Evolutionary conservation across 306 rosid species (phyloP), one percentile per base, ranked within the genome.

Genomic region (Senna siamea): DNA sequence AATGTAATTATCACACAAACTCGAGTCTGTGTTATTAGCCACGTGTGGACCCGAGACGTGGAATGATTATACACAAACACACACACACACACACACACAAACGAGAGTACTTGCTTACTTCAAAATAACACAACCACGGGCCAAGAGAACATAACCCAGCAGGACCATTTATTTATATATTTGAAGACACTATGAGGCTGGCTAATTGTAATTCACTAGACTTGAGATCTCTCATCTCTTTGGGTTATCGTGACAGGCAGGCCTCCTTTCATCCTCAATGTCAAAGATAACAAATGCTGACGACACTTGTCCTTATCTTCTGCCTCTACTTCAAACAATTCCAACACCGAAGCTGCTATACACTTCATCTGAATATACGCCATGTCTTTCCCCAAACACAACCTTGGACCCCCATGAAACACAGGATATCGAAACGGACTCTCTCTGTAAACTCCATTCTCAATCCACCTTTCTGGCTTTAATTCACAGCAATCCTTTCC

Each of bases 301-400:
- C 90, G 97, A 80, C 72, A 54, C n/a, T n/a, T n/a, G n/a, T n/a
- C n/a, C 73, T 79, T 83, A 17, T 74, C 54, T 8, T 3, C 13
- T 0, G 81, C 82, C 0, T 44, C 83, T 2, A 90, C 23, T 47
- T 82, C 84, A 73, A 85, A 92, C 70, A 30, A 55, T 62, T 87
- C 88, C 1, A 92, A 12, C 23, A 90, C 73, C 0, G 89, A 61
- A 0, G 96, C 94, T 0, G 85, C 91, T 2, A 92, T 88, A 0
- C 79, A 87, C 82, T 92, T 92, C 98, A 92, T 92, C 79, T 92
- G 98, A 76, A 87, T 85, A 12, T 83, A 87, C 2, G 92, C 94
- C 94, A 90, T 63, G 1, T 90, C 94, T 13, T 88, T 90, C 0
- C 98, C 96, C 0, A 92, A 55, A 32, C 96, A 92, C 84, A 87